Evolutionary conservation across 108 stramenopile genomes (phyloP).

Genomic region (Nitzschia palea): DNA sequence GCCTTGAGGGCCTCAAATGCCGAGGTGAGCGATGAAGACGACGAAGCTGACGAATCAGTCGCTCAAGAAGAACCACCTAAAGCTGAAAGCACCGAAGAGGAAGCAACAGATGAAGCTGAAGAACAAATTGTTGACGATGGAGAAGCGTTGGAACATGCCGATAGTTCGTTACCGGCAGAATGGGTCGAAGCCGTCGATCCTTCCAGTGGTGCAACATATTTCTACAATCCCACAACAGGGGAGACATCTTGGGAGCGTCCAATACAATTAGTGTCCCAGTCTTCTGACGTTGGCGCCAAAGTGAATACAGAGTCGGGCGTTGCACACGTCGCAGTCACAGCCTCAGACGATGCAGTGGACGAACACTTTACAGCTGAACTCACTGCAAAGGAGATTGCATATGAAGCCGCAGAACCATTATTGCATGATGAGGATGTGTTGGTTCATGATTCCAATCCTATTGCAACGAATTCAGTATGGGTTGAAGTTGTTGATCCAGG

Average conservation of each 20-base stretch:
- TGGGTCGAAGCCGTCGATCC: constrained; percentile 21
- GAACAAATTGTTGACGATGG: constrained; percentile 27
- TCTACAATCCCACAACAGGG: constrained; percentile 21
- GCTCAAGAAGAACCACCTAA: neutral
- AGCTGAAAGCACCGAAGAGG: neutral
- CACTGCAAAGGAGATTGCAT: too few species aligned
- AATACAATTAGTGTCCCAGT: too few species aligned
- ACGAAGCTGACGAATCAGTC: neutral
- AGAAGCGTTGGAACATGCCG: constrained; percentile 17
- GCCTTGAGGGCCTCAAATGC: neutral
- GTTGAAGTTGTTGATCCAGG: constrained; percentile 36
- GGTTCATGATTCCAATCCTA: neutral
- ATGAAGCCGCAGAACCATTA: too few species aligned
- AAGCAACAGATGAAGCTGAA: neutral
- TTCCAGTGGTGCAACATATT: constrained; percentile 31
- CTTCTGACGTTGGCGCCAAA: too few species aligned
- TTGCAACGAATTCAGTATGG: constrained; percentile 48
- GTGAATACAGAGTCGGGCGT: too few species aligned
- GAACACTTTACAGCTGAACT: too few species aligned
- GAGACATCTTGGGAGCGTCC: constrained; percentile 35
- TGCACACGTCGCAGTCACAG: too few species aligned
- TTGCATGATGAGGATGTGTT: neutral
- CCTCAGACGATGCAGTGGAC: too few species aligned
- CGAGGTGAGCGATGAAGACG: neutral
- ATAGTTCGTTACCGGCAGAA: neutral